Conservation (phyloP, 2,329 filamentous ascomycete genomes). For the Trichoderma harzianum region DNA sequence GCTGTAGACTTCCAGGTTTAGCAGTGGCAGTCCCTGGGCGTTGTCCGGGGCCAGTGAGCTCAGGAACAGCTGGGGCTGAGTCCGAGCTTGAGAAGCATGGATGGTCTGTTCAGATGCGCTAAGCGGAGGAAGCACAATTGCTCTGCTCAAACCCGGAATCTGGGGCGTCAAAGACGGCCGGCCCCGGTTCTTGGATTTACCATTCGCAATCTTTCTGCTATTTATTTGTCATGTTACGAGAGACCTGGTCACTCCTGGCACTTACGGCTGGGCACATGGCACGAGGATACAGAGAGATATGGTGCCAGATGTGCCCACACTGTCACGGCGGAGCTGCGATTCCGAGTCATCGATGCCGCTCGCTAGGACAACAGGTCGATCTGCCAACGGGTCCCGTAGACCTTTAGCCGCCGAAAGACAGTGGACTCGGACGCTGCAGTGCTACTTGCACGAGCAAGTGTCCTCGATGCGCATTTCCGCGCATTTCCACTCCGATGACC, state of each 20-base stretch:
- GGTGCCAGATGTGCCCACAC: background rate
- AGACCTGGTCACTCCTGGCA: too few relatives aligned
- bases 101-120: conserved; percentile 9
- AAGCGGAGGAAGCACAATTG: background rate
- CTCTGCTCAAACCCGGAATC: background rate
- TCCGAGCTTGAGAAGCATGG: conserved; percentile 15
- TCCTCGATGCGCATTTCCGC: background rate
- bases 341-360: conserved; percentile 5
- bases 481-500: background rate
- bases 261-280: background rate
- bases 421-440: background rate
- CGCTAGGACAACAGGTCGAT: conserved; percentile 4
- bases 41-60: background rate
- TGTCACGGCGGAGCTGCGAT: background rate
- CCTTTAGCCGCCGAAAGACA: background rate
- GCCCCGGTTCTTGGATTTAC: background rate
- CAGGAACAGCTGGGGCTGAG: conserved; percentile 22
- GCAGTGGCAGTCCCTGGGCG: background rate
- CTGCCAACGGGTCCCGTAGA: background rate
- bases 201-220: background rate
- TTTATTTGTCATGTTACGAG: background rate
- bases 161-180: background rate
- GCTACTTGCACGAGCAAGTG: background rate
- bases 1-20: background rate
- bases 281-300: background rate